phyloP scores from a whole-genome alignment of 345 rosid species.

The Populus nigra region DNA sequence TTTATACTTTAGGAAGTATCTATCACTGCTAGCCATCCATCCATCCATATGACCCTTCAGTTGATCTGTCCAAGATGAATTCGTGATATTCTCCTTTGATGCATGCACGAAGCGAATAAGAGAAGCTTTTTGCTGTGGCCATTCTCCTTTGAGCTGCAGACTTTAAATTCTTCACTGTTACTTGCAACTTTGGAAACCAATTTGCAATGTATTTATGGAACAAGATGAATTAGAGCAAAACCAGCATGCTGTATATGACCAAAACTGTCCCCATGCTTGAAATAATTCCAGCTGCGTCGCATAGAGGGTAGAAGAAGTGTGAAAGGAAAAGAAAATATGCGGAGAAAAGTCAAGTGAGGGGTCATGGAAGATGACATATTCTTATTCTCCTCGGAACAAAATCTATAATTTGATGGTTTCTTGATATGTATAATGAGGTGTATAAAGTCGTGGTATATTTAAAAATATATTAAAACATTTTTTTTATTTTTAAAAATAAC shows the following conservation, averaged over 20 bases:
- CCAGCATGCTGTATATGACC: too few relatives aligned
- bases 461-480: too few relatives aligned
- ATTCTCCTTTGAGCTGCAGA: neutral
- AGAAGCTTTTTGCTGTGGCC: neutral
- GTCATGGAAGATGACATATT: neutral
- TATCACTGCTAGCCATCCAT: neutral
- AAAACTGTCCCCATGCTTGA: too few relatives aligned
- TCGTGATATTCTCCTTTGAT: too few relatives aligned
- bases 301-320: neutral
- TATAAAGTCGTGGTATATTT: rapidly evolving
- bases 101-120: neutral
- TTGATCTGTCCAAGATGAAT: neutral
- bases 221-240: neutral
- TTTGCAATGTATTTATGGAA: neutral
- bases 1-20: neutral
- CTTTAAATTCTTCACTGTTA: neutral
- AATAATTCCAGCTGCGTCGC: neutral
- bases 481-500: too few relatives aligned
- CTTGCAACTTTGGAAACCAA: neutral
- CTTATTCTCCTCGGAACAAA: neutral
- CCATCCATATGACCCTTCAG: neutral
- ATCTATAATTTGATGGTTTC: neutral
- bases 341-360: neutral
- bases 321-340: neutral
- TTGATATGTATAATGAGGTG: neutral